These are phyloP conservation scores for Stevia rebaudiana DNA, from an alignment of 140 eudicot genomes.

Conservation along the genomic window DNA sequence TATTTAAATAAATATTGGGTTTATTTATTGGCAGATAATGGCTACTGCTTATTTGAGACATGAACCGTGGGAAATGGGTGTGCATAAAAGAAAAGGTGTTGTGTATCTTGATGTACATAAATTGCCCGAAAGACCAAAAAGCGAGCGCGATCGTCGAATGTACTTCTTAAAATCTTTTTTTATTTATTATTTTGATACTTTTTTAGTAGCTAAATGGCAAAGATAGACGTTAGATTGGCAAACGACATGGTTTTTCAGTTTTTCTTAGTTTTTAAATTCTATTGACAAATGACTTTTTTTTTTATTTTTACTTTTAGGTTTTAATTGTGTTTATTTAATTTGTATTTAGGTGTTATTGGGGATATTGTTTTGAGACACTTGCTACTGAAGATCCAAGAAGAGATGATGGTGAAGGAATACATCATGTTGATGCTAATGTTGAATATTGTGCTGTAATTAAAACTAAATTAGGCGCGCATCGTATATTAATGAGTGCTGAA, in stretches of 20 bases:
- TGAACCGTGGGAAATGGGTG: constrained; percentile 99
- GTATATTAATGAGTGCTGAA: constrained; percentile 98
- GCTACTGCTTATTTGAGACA: constrained; percentile 90
- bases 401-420: constrained; percentile 91
- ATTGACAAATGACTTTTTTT: background rate
- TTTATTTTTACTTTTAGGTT: background rate
- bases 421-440: constrained; percentile 87
- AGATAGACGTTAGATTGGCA: background rate
- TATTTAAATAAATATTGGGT: background rate
- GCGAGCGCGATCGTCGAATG: constrained; percentile 86
- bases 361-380: constrained; percentile 90
- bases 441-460: constrained; percentile 88
- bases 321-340: background rate
- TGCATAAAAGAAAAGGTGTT: constrained; percentile 93
- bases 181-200: background rate
- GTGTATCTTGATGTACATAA: constrained; percentile 98
- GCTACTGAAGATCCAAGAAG: constrained; percentile 97
- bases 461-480: constrained; percentile 97
- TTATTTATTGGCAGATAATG: constrained; percentile 52
- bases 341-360: constrained; percentile 78
- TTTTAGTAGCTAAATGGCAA: background rate
- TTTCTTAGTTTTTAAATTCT: background rate
- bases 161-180: constrained; percentile 11
- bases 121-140: constrained; percentile 78
- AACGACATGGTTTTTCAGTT: background rate